phyloP scores from a whole-genome alignment of 306 rosid genomes.

The Ceratonia siliqua region DNA sequence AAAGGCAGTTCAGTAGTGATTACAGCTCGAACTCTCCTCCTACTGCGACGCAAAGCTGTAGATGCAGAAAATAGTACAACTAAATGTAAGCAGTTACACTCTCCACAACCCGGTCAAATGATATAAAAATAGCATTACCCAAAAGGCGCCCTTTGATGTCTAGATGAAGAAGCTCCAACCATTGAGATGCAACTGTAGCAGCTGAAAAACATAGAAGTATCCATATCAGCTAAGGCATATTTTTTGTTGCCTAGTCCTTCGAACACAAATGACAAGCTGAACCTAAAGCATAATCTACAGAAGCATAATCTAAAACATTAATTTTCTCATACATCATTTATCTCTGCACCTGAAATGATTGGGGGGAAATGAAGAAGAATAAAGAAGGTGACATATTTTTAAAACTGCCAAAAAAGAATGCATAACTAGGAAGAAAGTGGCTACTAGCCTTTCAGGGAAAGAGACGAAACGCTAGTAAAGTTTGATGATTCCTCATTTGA shows the following conservation, averaged over 20 bases:
- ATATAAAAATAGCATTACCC: conserved; percentile 47
- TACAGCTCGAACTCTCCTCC: conserved; percentile 79
- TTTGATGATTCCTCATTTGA: conserved; percentile 68
- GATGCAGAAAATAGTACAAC: conserved; percentile 31
- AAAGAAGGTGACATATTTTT: conserved; percentile 5
- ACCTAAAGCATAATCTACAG: conserved; percentile 27
- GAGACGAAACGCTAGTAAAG: conserved; percentile 56
- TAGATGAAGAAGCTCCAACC: conserved; percentile 89
- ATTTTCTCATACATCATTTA: neutral
- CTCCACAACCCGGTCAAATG: conserved; percentile 14
- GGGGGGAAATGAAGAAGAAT: neutral
- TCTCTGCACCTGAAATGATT: neutral
- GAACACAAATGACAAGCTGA: neutral
- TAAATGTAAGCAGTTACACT: conserved; percentile 14
- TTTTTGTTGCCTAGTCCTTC: neutral
- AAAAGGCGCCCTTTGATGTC: conserved; percentile 90
- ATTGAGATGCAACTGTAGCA: conserved; percentile 92
- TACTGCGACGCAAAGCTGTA: conserved; percentile 83
- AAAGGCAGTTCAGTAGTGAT: conserved; percentile 81
- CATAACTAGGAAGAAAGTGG: conserved; percentile 4
- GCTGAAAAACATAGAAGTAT: conserved; percentile 61
- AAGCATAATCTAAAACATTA: conserved; percentile 12
- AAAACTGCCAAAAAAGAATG: conserved; percentile 7
- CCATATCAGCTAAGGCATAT: conserved; percentile 24
- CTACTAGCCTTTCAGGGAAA: conserved; percentile 73